These are phyloP conservation scores for Zopfia rhizophila DNA, from an alignment of 2,329 filamentous ascomycete species.

Conservation along the genomic window DNA sequence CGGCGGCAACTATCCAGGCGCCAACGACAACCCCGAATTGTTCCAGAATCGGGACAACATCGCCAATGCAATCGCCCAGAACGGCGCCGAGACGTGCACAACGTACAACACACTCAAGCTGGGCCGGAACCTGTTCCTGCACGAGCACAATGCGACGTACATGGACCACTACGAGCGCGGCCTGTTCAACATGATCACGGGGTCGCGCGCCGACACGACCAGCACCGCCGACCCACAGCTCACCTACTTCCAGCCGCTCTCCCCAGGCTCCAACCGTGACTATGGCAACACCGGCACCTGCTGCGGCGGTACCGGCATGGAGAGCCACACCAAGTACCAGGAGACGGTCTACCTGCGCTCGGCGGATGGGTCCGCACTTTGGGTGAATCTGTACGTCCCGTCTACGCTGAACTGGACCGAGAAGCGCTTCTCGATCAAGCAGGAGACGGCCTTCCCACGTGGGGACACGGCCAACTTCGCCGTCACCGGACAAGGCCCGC, in stretches of 20 bases:
- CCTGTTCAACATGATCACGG: constrained; percentile 26
- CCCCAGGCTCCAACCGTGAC: constrained; percentile 18
- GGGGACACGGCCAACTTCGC: constrained; percentile 20
- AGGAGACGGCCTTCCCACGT: constrained; percentile 23
- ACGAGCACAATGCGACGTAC: constrained; percentile 25
- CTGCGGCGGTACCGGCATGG: constrained; percentile 26
- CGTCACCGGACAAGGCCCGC: constrained; percentile 16
- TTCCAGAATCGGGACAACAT: no score
- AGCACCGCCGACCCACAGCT: constrained; percentile 19
- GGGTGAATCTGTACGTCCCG: constrained; percentile 22
- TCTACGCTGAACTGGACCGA: constrained; percentile 20
- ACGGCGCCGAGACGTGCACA: constrained; percentile 27
- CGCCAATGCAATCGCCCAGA: no score
- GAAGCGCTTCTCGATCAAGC: constrained; percentile 14
- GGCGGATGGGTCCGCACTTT: constrained; percentile 19
- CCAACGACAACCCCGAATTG: no score
- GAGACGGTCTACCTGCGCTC: constrained; percentile 26
- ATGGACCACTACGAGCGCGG: constrained; percentile 29
- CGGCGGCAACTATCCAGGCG: constrained; percentile 21
- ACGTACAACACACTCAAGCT: constrained; percentile 28
- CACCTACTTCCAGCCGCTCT: constrained; percentile 26
- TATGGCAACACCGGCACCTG: constrained; percentile 27
- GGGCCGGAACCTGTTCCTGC: constrained; percentile 21
- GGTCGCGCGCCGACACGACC: constrained; percentile 19
- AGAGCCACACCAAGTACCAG: constrained; percentile 27